These are phyloP conservation scores for Mortierella sp. DNA, from an alignment of 371 early-diverging fungal genomes.

Conservation along the genomic window DNA sequence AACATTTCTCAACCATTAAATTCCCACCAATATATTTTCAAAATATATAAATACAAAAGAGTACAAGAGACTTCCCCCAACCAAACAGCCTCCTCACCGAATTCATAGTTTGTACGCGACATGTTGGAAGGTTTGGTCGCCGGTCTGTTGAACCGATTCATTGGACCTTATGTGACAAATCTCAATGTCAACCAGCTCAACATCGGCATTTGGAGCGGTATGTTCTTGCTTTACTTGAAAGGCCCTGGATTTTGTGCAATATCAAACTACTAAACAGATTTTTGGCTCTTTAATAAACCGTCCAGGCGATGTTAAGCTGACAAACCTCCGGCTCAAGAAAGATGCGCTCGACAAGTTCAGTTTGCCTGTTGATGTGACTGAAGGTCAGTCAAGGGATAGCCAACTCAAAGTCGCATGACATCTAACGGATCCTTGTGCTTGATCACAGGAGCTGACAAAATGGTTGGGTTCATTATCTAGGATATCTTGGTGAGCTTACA, in stretches of 20 bases:
- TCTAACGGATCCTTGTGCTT: background rate
- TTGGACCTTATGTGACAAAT: conserved; percentile 97
- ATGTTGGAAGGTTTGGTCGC: conserved; percentile 95
- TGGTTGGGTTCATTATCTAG: conserved; percentile 55
- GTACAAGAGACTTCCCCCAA: background rate
- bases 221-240: background rate
- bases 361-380: conserved; percentile 93
- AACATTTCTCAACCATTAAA: background rate
- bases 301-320: conserved; percentile 94
- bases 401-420: background rate
- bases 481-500: conserved; percentile 93
- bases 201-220: conserved; percentile 97
- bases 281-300: background rate
- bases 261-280: background rate
- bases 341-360: conserved; percentile 96
- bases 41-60: background rate
- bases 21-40: background rate
- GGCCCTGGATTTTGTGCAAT: background rate
- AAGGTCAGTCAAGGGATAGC: conserved; percentile 70
- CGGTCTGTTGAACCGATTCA: conserved; percentile 89
- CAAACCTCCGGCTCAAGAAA: conserved; percentile 87
- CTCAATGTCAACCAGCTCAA: conserved; percentile 96
- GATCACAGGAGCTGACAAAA: background rate
- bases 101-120: conserved; percentile 27
- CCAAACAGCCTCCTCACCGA: background rate